These are phyloP conservation scores for Omphalea diandra DNA, from an alignment of 441 rosid genomes.

Conservation along the genomic window DNA sequence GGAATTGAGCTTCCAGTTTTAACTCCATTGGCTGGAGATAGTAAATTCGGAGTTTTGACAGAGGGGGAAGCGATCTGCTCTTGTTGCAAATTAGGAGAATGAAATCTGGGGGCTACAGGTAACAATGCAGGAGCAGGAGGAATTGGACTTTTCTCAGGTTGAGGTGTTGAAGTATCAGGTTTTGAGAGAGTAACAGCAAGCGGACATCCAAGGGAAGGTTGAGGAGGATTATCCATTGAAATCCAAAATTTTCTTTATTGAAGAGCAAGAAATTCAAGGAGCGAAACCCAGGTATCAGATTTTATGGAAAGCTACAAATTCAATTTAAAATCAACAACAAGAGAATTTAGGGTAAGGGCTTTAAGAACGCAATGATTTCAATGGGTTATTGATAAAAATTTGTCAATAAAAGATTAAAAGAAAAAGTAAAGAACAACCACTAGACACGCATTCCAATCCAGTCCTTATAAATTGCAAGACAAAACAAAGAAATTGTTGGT, in stretches of 20 bases:
- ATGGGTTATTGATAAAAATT: not conserved
- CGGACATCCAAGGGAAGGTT: slow-evolving; percentile 48
- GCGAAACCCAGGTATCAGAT: slow-evolving; percentile 6
- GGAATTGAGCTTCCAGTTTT: slow-evolving; percentile 63
- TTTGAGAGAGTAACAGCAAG: slow-evolving; percentile 38
- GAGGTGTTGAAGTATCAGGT: slow-evolving; percentile 43
- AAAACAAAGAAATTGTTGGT: not conserved
- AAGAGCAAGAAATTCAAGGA: slow-evolving; percentile 1
- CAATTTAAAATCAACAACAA: slow-evolving; percentile 13
- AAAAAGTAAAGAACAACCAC: slow-evolving; percentile 2
- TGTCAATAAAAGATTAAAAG: not conserved
- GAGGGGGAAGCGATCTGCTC: slow-evolving; percentile 69
- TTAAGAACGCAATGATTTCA: slow-evolving; percentile 19
- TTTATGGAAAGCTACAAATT: slow-evolving; percentile 3
- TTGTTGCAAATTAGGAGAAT: slow-evolving; percentile 54
- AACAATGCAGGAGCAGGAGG: slow-evolving; percentile 46
- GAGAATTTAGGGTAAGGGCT: not conserved
- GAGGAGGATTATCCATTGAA: slow-evolving; percentile 62
- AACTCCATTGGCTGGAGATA: slow-evolving; percentile 65
- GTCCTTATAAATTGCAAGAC: not conserved
- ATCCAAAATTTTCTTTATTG: slow-evolving; percentile 12
- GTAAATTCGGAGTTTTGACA: slow-evolving; percentile 41
- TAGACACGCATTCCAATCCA: slow-evolving; percentile 1
- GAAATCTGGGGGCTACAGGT: slow-evolving; percentile 64
- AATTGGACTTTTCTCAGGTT: slow-evolving; percentile 41